A percentile compares a stretch with the other conserved stretches of the same genome.
Conservation (phyloP, 1,139 yeast species). For the Diutina siamensis region DNA sequence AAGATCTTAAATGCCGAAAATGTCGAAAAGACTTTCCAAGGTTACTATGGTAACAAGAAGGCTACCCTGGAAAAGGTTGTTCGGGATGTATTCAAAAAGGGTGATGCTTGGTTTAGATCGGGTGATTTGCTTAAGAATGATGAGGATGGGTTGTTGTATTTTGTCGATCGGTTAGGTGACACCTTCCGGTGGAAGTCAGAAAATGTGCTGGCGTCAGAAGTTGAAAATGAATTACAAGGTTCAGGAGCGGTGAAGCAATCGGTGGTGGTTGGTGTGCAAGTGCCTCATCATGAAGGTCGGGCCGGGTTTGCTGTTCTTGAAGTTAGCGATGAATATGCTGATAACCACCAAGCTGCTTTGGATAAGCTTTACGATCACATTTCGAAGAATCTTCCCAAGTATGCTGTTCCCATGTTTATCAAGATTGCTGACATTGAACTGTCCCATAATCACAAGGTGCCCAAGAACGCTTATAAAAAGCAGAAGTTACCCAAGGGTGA, state of each 20-base stretch:
- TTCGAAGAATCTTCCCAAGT: constrained; percentile 53
- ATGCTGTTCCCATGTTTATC: constrained; percentile 78
- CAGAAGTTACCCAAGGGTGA: constrained; percentile 69
- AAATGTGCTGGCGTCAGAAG: constrained; percentile 12
- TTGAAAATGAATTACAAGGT: constrained; percentile 11
- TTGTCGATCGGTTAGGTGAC: constrained; percentile 90
- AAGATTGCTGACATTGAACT: constrained; percentile 57
- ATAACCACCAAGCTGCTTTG: constrained; percentile 16
- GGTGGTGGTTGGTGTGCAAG: constrained; percentile 82
- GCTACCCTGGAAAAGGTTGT: constrained; percentile 73
- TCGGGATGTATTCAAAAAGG: constrained; percentile 63
- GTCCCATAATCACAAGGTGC: constrained; percentile 79
- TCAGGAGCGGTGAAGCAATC: constrained; percentile 28
- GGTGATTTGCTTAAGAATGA: constrained; percentile 78
- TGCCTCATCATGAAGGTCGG: constrained; percentile 87
- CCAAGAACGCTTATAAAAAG: constrained; percentile 65
- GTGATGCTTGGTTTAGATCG: constrained; percentile 86
- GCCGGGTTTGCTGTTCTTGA: constrained; percentile 84
- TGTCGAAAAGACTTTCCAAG: constrained; percentile 71
- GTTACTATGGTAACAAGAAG: constrained; percentile 70
- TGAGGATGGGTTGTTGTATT: constrained; percentile 59
- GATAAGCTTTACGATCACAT: constrained; percentile 25
- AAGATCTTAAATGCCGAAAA: constrained; percentile 53
- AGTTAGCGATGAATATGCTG: constrained; percentile 11
- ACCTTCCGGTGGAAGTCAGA: constrained; percentile 90